phyloP scores from a whole-genome alignment of 2,329 filamentous ascomycete species.

The Colletotrichum shisoi region DNA sequence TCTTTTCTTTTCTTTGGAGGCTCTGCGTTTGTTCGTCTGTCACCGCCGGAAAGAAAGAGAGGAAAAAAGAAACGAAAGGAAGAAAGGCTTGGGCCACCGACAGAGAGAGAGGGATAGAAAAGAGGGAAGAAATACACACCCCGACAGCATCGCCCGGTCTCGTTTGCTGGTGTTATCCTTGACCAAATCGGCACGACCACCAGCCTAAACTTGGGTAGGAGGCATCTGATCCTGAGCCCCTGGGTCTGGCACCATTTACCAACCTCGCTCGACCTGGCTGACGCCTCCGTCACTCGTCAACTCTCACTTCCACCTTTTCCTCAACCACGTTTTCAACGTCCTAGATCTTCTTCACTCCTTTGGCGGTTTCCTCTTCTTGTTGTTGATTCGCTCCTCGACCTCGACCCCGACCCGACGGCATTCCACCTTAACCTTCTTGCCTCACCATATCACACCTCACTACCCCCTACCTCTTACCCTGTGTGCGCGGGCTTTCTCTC shows the following conservation, averaged over 20 bases:
- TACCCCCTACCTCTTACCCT: background rate
- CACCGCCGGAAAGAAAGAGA: slow-evolving; percentile 9
- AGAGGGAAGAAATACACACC: slow-evolving; percentile 6
- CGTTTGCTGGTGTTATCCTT: slow-evolving; percentile 34
- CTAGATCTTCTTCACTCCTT: slow-evolving; percentile 27
- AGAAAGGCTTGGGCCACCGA: slow-evolving; percentile 20
- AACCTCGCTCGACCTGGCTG: slow-evolving; percentile 21
- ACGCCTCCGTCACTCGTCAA: slow-evolving; percentile 31
- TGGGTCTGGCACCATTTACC: slow-evolving; percentile 15
- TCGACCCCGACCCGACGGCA: background rate
- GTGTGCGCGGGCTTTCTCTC: background rate
- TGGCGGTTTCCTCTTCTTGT: slow-evolving; percentile 33
- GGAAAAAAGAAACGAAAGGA: slow-evolving; percentile 19
- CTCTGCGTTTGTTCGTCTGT: slow-evolving; percentile 33
- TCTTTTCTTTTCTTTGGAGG: slow-evolving; percentile 27
- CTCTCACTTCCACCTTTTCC: slow-evolving; percentile 4
- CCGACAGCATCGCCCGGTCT: slow-evolving; percentile 17
- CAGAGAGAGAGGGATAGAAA: background rate
- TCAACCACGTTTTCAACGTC: slow-evolving; percentile 4
- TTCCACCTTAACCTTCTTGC: slow-evolving; percentile 1
- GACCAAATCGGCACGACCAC: slow-evolving; percentile 10
- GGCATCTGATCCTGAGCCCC: slow-evolving; percentile 24
- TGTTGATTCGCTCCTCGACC: slow-evolving; percentile 21
- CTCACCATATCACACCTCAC: background rate
- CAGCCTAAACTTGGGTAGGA: slow-evolving; percentile 16